Evolutionary conservation across 2,329 filamentous ascomycete genomes (phyloP).

Genomic region (Fusarium sp.): DNA sequence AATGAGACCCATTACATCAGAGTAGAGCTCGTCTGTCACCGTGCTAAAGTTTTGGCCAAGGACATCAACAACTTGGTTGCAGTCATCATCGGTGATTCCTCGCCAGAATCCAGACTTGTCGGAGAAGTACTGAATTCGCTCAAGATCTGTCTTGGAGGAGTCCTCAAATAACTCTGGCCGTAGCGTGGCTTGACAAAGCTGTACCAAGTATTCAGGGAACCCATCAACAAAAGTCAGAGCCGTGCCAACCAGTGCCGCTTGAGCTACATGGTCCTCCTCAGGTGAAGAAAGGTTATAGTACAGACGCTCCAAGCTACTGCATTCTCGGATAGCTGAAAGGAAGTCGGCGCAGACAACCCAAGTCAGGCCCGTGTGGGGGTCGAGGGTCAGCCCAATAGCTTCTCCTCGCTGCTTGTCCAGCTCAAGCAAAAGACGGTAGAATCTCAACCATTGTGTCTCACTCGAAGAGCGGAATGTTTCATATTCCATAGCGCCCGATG

Average conservation of each 20-base stretch:
- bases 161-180: slow-evolving; percentile 81
- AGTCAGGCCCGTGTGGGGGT: slow-evolving; percentile 76
- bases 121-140: slow-evolving; percentile 83
- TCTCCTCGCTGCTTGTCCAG: slow-evolving; percentile 89
- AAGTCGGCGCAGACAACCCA: slow-evolving; percentile 90
- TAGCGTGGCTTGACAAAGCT: slow-evolving; percentile 76
- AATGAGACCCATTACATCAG: slow-evolving; percentile 63
- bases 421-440: slow-evolving; percentile 87
- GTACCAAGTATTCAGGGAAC: slow-evolving; percentile 77
- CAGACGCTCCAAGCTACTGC: slow-evolving; percentile 81
- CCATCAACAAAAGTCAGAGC: slow-evolving; percentile 77
- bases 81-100: slow-evolving; percentile 86
- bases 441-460: slow-evolving; percentile 88
- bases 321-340: slow-evolving; percentile 82
- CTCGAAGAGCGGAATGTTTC: slow-evolving; percentile 79
- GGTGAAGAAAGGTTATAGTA: slow-evolving; percentile 74
- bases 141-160: slow-evolving; percentile 75
- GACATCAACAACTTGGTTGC: slow-evolving; percentile 74
- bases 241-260: slow-evolving; percentile 75
- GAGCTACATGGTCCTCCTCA: slow-evolving; percentile 65
- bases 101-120: slow-evolving; percentile 83
- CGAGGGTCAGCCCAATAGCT: slow-evolving; percentile 81
- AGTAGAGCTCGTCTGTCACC: slow-evolving; percentile 69
- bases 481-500: slow-evolving; percentile 78
- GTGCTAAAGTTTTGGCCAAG: slow-evolving; percentile 75